Base-by-base conservation (phyloP, 2,329 filamentous ascomycete species). In the Apiospora kogelbergensis region DNA sequence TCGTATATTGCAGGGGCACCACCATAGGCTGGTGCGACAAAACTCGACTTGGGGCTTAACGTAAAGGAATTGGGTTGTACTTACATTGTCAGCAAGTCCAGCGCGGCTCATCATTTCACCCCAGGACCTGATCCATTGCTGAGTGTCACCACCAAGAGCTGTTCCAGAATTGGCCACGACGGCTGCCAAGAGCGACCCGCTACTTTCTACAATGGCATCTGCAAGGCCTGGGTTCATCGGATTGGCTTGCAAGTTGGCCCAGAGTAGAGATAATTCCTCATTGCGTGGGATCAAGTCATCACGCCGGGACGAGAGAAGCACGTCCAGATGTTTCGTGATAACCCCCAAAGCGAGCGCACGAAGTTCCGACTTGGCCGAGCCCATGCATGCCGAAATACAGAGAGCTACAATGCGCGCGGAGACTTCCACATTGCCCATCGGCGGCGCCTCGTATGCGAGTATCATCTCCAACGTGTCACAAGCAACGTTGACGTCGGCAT, bases 31-130 rank as follows among this genome's bases (percentile, higher is more conserved):
- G 33, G 33, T 33, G 40, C 17, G 40, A 15, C 40, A 42, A 42
- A 42, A 15, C 17, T 42, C 10, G 11, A 15, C 13, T 42, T 42
- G 11, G 5, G 40, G 9, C 17, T 42, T 1, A 42, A 42, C 40
- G 11, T 15, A 15, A 42, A 42, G 13, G 40, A 15, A 17, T 13
- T 22, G 17, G 37, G 13, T 9, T 10, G 22, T 53, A n/a, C 81
- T 72, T 74, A 86, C 85, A 76, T 85, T 84, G 71, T 85, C 82
- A 46, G 85, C 84, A 17, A 80, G 74, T 10, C 84, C 82, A 10
- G 84, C 84, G 41, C 83, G 80, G 22, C 81, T 80, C 74, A 89
- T 81, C 79, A 88, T 83, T 20, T 74, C 70, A 4, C 85, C 86
- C 86, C 87, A 89, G 9, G 74, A 70, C 2, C 73, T 73, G 4